Base-by-base conservation (phyloP, 1,284 basidiomycete genomes). In the Butyriboletus regius region DNA sequence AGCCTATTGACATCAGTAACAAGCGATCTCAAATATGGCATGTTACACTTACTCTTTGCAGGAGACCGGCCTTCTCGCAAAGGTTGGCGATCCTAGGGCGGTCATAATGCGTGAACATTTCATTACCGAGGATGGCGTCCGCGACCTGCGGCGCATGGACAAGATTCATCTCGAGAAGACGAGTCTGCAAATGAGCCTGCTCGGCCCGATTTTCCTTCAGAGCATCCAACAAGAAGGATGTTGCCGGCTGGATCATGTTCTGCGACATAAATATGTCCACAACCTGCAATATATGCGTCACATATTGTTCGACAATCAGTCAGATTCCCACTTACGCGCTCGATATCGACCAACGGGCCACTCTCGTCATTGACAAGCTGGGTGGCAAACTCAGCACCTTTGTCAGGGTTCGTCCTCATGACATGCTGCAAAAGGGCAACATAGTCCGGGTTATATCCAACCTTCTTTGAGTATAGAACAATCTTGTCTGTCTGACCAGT, bases 211-310 rank as follows among this genome's bases (percentile, higher is more conserved):
- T 98, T 58, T 99, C 96, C 75, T 98, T 98, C 61, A 99, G 79
- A n/a, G 94, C 96, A 67, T 98, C 96, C 50, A 99, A 75, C 43
- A 98, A 75, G 85, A 99, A 98, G 4, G 91, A 95, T 0, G 96
- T 99, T 15, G 96, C 96, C 43, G 95, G 96, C 71, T 98, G 96
- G 55, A 98, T 94, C 91, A 98, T 93, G 75, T 98, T 98, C 69
- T 98, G 95, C 3, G 88, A 88, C 92, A 97, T 96, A 77, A 98
- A 98, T 65, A 98, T 96, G 67, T 99, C 96, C 53, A 96, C 91
- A 47, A 95, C 86, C 83, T 87, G 51, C 20, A 29, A 50, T 32
- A 36, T 38, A 54, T 41, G 35, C 29, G 46, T 60, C 40, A 45
- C n/a, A 20, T 34, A 50, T 24, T 29, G 33, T 24, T 43, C 36